Base-by-base conservation (phyloP, 225 moss, liverwort and hornwort genomes). In the Antitrichia curtipendula region DNA sequence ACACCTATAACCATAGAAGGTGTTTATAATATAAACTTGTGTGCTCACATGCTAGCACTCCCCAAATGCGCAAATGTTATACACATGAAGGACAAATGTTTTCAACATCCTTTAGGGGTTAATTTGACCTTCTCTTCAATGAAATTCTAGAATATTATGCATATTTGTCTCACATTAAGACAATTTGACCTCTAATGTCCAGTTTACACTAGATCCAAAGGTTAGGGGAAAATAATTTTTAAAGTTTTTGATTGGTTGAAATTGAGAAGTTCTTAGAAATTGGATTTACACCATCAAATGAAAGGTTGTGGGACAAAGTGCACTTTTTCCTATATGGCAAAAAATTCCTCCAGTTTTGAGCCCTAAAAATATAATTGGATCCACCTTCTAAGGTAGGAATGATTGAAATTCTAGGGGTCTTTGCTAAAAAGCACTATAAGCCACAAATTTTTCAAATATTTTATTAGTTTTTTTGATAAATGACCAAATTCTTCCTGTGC, bases 321-420 rank as follows among this genome's bases (percentile, higher is more conserved):
- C 0, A 38, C 2, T 14, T 40, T 70, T 41, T 14, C 7, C 12
- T 14, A 12, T 25, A 0, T 38, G 2, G 8, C 3, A 14, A 0
- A 41, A 24, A 41, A 40, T 7, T 13, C 22, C 4, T 38, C 7
- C 40, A 40, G 40, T 41, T 40, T 19, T 14, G 15, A 70, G 3
- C 21, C 18, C 6, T 3, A 3, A 2, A 21, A 22, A 7, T 20
- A n/a, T 21, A 65, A 4, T 65, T 0, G 13, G 2, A 68, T 0
- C 10, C 3, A 64, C 34, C 5, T 23, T 5, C 4, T 21, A 14
- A 40, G 0, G 2, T 25, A 5, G 8, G 3, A 7, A 0, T 8
- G 0, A 12, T 1, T 25, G 1, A 70, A 70, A 70, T 23, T 69
- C 0, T 8, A 1, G 0, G 0, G 24, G 10, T 13, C 24, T 3